phyloP scores from a whole-genome alignment of 2,329 filamentous ascomycete genomes.

The Aureobasidium sp. region DNA sequence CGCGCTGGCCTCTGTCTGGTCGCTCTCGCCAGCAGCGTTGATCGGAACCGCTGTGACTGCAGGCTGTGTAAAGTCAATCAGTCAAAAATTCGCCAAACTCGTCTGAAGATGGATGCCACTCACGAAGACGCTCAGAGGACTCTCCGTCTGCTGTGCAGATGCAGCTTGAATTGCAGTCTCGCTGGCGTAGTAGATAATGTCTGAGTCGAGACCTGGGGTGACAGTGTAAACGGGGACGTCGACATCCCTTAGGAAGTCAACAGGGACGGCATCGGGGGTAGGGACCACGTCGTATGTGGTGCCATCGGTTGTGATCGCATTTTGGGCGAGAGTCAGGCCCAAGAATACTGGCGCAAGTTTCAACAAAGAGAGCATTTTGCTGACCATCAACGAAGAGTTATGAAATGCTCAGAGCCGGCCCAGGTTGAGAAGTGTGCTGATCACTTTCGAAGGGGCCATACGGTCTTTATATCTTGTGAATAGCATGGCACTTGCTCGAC shows the following conservation, averaged over 20 bases:
- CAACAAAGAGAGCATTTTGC: not conserved
- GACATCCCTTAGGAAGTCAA: not conserved
- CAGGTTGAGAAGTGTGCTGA: not conserved
- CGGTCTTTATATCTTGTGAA: not conserved
- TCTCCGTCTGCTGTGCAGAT: slow-evolving; percentile 1
- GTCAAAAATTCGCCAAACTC: not conserved
- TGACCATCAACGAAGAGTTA: not conserved
- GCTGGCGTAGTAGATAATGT: slow-evolving; percentile 11
- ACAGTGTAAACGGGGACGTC: slow-evolving; percentile 16
- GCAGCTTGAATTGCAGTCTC: slow-evolving; percentile 14
- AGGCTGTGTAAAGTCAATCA: not conserved
- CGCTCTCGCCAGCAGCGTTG: not conserved
- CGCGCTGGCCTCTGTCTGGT: not conserved
- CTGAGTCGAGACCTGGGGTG: slow-evolving; percentile 5
- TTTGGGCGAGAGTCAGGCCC: not conserved
- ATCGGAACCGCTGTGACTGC: not conserved
- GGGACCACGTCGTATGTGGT: not conserved
- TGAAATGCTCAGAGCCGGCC: not conserved
- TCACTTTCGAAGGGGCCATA: not conserved
- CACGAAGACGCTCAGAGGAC: slow-evolving; percentile 15
- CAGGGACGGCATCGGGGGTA: not conserved
- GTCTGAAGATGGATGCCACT: not conserved
- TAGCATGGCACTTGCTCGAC: not conserved
- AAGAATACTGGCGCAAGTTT: not conserved
- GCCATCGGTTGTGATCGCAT: not conserved